phyloP scores from a whole-genome alignment of 495 filamentous ascomycete species.

The Penicillium taxi region DNA sequence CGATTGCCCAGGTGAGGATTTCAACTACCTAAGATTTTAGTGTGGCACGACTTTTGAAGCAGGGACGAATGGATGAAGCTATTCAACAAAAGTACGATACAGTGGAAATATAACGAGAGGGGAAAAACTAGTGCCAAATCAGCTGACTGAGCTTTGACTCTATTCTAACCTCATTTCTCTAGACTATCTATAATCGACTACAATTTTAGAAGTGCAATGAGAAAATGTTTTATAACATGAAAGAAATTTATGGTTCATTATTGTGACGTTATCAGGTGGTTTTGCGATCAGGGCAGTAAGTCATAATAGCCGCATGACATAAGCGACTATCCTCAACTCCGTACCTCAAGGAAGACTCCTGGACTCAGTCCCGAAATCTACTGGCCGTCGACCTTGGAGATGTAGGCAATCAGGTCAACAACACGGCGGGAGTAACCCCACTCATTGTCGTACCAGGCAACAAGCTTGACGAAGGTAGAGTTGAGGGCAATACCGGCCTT shows the following conservation, averaged over 20 bases:
- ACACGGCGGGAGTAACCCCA: slow-evolving; percentile 99
- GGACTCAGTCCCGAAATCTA: slow-evolving; percentile 33
- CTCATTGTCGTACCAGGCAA: slow-evolving; percentile 97
- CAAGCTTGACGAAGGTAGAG: slow-evolving; percentile 96
- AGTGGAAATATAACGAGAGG: too few species aligned
- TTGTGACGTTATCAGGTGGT: slow-evolving; percentile 22
- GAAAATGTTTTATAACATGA: slow-evolving; percentile 9
- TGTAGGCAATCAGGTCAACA: slow-evolving; percentile 88
- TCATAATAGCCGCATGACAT: slow-evolving; percentile 2
- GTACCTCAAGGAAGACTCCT: slow-evolving; percentile 32
- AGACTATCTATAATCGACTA: too few species aligned
- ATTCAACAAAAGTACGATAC: too few species aligned
- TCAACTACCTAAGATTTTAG: too few species aligned
- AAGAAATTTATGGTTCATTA: slow-evolving; percentile 25
- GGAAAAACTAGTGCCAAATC: too few species aligned
- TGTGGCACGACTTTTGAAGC: too few species aligned
- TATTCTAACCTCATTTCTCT: too few species aligned
- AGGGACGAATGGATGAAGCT: too few species aligned
- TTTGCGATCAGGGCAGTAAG: slow-evolving; percentile 11
- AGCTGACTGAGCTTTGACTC: too few species aligned
- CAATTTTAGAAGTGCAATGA: background rate
- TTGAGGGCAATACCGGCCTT: slow-evolving; percentile 99
- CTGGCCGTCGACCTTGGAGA: slow-evolving; percentile 74
- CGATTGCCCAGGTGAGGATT: too few species aligned
- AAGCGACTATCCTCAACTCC: slow-evolving; percentile 4